These are phyloP conservation scores for Corynascus novoguineensis DNA, from an alignment of 495 filamentous ascomycete genomes.

Conservation along the genomic window DNA sequence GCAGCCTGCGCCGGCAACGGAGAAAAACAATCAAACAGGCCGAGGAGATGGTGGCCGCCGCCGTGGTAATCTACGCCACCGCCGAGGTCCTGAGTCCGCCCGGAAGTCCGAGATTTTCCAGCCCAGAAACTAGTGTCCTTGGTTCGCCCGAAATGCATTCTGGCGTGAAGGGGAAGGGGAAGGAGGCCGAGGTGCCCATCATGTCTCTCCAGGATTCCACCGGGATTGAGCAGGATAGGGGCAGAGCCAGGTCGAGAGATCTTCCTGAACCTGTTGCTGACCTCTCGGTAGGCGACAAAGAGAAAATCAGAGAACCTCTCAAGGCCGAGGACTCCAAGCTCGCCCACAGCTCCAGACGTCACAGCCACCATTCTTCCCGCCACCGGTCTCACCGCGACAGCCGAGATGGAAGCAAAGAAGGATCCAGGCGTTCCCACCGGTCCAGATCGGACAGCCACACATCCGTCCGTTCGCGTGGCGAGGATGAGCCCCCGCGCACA, in stretches of 20 bases:
- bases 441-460: constrained; percentile 32
- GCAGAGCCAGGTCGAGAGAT: constrained; percentile 29
- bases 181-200: constrained; percentile 27
- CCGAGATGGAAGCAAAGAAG: constrained; percentile 32
- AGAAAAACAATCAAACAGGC: constrained; percentile 37
- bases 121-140: constrained; percentile 25
- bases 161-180: constrained; percentile 30
- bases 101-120: constrained; percentile 28
- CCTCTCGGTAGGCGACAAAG: constrained; percentile 43
- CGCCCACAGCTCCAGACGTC: constrained; percentile 28
- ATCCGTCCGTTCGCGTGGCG: constrained; percentile 24
- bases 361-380: constrained; percentile 32
- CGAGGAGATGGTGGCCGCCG: constrained; percentile 44
- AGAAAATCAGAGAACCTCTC: constrained; percentile 26
- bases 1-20: constrained; percentile 35
- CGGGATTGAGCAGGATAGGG: constrained; percentile 20
- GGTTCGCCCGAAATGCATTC: constrained; percentile 31
- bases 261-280: constrained; percentile 40
- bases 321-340: constrained; percentile 30
- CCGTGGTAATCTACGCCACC: constrained; percentile 44
- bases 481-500: constrained; percentile 31
- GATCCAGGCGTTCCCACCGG: constrained; percentile 31
- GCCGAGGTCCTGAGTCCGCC: constrained; percentile 36
- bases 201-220: constrained; percentile 19
- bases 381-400: constrained; percentile 30